A percentile compares a stretch with the other conserved stretches of the same genome.
Conservation (phyloP, 257 asterid species). For the Hygrophila difformis region DNA sequence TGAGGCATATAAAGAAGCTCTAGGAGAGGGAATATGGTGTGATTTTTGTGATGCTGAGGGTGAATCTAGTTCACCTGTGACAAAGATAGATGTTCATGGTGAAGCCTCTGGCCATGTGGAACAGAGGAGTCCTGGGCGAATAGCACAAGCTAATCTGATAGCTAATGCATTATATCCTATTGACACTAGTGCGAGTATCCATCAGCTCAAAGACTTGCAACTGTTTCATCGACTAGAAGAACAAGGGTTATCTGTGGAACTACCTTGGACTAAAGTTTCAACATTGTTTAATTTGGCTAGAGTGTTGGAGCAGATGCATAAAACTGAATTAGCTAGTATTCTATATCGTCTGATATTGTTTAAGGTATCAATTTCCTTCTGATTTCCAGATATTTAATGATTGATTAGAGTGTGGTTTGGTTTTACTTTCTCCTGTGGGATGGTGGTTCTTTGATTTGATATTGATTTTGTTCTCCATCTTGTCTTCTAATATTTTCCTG, state of each 20-base stretch:
- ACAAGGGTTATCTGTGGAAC: slow-evolving; percentile 60
- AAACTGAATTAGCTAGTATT: slow-evolving; percentile 70
- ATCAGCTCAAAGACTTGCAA: slow-evolving; percentile 56
- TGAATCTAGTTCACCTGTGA: slow-evolving; percentile 23
- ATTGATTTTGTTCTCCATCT: background rate
- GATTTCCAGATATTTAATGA: slow-evolving; percentile 11
- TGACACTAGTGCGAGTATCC: slow-evolving; percentile 49
- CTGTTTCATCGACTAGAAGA: slow-evolving; percentile 73
- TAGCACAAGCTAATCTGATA: slow-evolving; percentile 28
- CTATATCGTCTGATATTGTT: slow-evolving; percentile 72
- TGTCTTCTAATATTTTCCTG: slow-evolving; percentile 1
- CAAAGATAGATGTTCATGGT: slow-evolving; percentile 20
- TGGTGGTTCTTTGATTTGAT: background rate
- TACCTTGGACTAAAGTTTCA: slow-evolving; percentile 87
- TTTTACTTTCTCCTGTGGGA: slow-evolving; percentile 1
- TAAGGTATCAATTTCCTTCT: slow-evolving; percentile 45
- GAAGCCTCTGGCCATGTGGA: slow-evolving; percentile 23
- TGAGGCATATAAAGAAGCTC: slow-evolving; percentile 78
- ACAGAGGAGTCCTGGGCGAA: slow-evolving; percentile 20
- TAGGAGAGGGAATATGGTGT: slow-evolving; percentile 95
- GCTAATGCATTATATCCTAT: slow-evolving; percentile 48
- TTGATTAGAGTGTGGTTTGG: slow-evolving; percentile 1
- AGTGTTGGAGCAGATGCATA: slow-evolving; percentile 76
- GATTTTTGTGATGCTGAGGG: slow-evolving; percentile 41
- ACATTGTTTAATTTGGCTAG: slow-evolving; percentile 78